Base-by-base conservation (phyloP, 2,329 filamentous ascomycete species). In the Ceratocystis albifundus region DNA sequence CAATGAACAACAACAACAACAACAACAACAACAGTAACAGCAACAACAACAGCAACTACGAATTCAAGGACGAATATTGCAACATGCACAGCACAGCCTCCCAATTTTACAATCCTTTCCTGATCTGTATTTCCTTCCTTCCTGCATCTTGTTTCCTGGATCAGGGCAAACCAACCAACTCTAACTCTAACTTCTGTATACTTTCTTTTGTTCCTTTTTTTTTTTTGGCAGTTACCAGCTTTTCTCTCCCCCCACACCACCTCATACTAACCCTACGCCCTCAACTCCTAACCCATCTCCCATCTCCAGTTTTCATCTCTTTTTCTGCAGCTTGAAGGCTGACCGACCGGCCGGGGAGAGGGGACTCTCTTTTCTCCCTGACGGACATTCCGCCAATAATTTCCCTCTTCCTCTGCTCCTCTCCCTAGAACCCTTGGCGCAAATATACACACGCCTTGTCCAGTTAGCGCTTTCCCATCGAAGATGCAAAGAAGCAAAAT, bases 261-360 rank as follows among this genome's bases (percentile, higher is more conserved):
- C 36, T 41, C 36, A 3, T 15, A 12, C 36, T 41, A 41, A 41
- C 36, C 36, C 36, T 41, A 41, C 36, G 10, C 36, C 36, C 36
- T 41, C 12, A 3, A 48, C 36, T 41, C 36, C 36, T 41, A 41
- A 41, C 36, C 36, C 36, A 15, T 59, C 53, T 57, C 28, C 53
- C 32, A 12, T 57, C 55, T 59, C 28, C 55, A 59, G 55, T 59
- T 59, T 59, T 59, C 55, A 59, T 59, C 28, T 59, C 55, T 36
- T 59, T 59, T 15, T n/a, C n/a, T 59, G 55, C 55, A 59, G 25
- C 48, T 53, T 28, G 8, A 7, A 22, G 48, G 10, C 48, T 3
- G n/a, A n/a, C n/a, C n/a, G n/a, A n/a, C n/a, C n/a, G n/a, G n/a
- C n/a, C n/a, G n/a, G n/a, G n/a, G n/a, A n/a, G n/a, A n/a, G 48